These are phyloP conservation scores for Hyaloscypha bicolor DNA, from an alignment of 495 filamentous ascomycete species.

Conservation along the genomic window DNA sequence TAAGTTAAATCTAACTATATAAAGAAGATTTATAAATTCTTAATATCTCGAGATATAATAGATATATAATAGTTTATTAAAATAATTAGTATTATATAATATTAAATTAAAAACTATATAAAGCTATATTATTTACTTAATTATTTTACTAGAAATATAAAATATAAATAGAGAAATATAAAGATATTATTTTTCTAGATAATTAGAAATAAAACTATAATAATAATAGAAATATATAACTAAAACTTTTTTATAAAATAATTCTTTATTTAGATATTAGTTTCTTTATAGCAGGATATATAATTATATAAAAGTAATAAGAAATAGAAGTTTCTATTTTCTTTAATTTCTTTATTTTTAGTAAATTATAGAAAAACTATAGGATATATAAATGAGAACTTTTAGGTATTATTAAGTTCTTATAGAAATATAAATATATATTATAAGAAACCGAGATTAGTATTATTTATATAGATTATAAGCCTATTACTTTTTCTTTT, in stretches of 20 bases:
- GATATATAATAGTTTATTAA: neutral
- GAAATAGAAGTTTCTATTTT: neutral
- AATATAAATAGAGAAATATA: too few relatives aligned
- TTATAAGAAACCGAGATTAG: neutral
- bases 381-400: constrained; percentile 5
- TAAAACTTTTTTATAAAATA: too few relatives aligned
- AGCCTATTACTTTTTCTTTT: neutral
- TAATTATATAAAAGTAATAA: neutral
- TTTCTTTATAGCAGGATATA: neutral
- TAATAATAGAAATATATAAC: too few relatives aligned
- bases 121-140: neutral
- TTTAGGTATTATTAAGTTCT: neutral
- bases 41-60: neutral
- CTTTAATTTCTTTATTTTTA: neutral
- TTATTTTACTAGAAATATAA: neutral
- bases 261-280: too few relatives aligned
- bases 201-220: too few relatives aligned
- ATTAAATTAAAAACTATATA: neutral
- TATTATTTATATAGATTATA: neutral
- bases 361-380: neutral
- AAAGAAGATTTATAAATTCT: neutral
- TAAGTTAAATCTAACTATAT: neutral
- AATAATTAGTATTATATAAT: neutral
- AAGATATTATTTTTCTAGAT: too few relatives aligned
- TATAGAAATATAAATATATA: constrained; percentile 1